Base-by-base conservation (phyloP, 306 rosid genomes). In the Inga oerstediana region DNA sequence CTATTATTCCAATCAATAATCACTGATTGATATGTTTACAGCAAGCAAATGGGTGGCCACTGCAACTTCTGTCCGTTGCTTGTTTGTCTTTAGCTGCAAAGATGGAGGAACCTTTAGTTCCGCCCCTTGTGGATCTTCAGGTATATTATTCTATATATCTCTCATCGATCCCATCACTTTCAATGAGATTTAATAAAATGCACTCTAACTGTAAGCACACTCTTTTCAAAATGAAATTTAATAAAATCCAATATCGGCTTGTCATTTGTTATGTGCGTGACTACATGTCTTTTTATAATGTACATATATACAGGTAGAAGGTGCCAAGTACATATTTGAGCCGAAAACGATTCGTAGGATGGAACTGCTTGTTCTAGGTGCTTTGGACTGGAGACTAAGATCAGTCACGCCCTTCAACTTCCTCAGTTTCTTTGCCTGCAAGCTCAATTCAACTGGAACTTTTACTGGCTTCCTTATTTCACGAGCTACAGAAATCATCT, bases 11-110 rank as follows among this genome's bases (percentile, higher is more conserved):
- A 32, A 78, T n/a, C 32, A 67, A 41, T 73, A 32, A 72, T n/a
- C 32, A 67, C 46, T 73, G 24, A 78, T 80, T 76, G 75, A 44
- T 78, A 72, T 61, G 72, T 62, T 83, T 76, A 58, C 90, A 94
- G 98, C 85, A 88, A 85, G 70, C 94, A 80, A 84, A 83, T 79
- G 98, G 97, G 54, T 94, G 98, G 98, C 90, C 91, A 39, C 79
- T 87, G 88, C 98, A 94, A 86, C 95, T 92, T 56, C 78, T 94
- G 66, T 85, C 95, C 35, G 97, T 91, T 82, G 92, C 98, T 72
- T 94, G 98, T 89, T 88, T 94, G 82, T 94, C 98, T n/a, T 88
- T 94, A 78, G 98, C 98, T n/a, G 98, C 98, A 15, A 94, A 94
- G 81, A 92, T 94, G 98, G 98, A 94, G 94, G 98, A 94, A 87